These are phyloP conservation scores for Mollisiaceae sp. DNA, from an alignment of 2,329 filamentous ascomycete genomes.

Conservation along the genomic window DNA sequence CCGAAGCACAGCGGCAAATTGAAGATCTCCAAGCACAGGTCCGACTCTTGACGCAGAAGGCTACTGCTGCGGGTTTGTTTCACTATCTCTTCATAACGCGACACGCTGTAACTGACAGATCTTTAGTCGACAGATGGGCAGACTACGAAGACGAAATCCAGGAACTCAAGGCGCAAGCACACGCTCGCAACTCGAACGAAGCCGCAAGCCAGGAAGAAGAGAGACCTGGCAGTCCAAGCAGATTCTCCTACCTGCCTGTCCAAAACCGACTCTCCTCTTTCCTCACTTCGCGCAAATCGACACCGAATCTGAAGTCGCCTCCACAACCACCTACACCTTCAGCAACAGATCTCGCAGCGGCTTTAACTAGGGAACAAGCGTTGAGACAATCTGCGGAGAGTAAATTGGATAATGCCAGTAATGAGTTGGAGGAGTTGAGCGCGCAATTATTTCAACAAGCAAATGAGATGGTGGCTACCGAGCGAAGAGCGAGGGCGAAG, in stretches of 20 bases:
- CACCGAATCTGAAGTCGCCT: constrained; percentile 45
- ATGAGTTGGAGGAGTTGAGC: constrained; percentile 80
- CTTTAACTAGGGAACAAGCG: constrained; percentile 68
- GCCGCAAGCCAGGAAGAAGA: constrained; percentile 28
- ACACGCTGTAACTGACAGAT: constrained; percentile 15
- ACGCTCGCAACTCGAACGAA: constrained; percentile 32
- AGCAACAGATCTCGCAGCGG: constrained; percentile 60
- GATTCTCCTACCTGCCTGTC: constrained; percentile 39
- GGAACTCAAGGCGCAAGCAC: constrained; percentile 54
- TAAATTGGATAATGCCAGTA: constrained; percentile 67
- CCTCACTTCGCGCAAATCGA: constrained; percentile 55
- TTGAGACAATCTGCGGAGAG: constrained; percentile 73
- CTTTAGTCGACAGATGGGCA: constrained; percentile 64
- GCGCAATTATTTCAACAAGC: constrained; percentile 79
- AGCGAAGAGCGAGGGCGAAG: constrained; percentile 71
- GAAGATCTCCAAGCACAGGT: constrained; percentile 75
- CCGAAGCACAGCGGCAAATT: constrained; percentile 62
- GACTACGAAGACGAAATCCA: constrained; percentile 82
- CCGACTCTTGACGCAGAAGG: constrained; percentile 71
- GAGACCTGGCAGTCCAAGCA: constrained; percentile 21
- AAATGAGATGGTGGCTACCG: constrained; percentile 84
- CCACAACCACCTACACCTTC: constrained; percentile 35
- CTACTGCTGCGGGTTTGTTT: constrained; percentile 61
- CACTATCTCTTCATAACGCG: constrained; percentile 6
- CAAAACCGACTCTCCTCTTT: constrained; percentile 49